A percentile compares a stretch with the other conserved stretches of the same genome.
Evolutionary conservation across 116 monocot species (phyloP).

Genomic region (Cymodocea nodosa): DNA sequence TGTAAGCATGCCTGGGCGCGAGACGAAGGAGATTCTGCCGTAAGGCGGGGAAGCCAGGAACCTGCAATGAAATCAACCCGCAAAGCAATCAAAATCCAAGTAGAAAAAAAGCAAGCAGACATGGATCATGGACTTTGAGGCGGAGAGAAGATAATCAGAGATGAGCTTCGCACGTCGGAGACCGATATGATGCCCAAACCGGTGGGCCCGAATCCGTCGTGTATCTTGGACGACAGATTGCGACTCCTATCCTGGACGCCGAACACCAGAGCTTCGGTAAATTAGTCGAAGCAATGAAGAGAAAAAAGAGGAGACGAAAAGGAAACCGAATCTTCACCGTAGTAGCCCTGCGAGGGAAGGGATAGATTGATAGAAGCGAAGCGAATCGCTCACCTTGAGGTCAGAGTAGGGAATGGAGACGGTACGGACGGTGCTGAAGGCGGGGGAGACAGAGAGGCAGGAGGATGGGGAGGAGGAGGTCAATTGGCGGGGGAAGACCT

Average conservation of each 20-base stretch:
- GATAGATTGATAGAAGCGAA: not conserved
- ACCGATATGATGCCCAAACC: slow-evolving; percentile 80
- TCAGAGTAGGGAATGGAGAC: slow-evolving; percentile 52
- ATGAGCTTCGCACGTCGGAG: slow-evolving; percentile 46
- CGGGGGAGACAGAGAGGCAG: not conserved
- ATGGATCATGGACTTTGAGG: not conserved
- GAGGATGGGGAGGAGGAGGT: too few species aligned
- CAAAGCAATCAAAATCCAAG: not conserved
- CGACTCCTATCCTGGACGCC: slow-evolving; percentile 40
- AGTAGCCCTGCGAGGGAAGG: too few species aligned
- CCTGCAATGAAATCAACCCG: slow-evolving; percentile 18
- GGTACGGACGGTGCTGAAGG: slow-evolving; percentile 3
- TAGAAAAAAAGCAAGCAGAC: not conserved
- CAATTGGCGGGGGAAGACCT: too few species aligned
- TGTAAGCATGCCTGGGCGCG: slow-evolving; percentile 40
- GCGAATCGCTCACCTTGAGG: slow-evolving; percentile 37
- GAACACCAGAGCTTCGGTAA: not conserved
- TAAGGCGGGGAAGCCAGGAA: slow-evolving; percentile 48
- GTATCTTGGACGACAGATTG: slow-evolving; percentile 61
- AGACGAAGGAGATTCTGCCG: slow-evolving; percentile 58
- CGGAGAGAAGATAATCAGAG: not conserved
- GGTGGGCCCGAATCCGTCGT: slow-evolving; percentile 73
- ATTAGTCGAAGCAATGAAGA: not conserved
- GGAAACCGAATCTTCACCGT: not conserved
- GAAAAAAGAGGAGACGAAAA: not conserved